phyloP scores from a whole-genome alignment of 768 basidiomycete species.

The Podaxis sp. region DNA sequence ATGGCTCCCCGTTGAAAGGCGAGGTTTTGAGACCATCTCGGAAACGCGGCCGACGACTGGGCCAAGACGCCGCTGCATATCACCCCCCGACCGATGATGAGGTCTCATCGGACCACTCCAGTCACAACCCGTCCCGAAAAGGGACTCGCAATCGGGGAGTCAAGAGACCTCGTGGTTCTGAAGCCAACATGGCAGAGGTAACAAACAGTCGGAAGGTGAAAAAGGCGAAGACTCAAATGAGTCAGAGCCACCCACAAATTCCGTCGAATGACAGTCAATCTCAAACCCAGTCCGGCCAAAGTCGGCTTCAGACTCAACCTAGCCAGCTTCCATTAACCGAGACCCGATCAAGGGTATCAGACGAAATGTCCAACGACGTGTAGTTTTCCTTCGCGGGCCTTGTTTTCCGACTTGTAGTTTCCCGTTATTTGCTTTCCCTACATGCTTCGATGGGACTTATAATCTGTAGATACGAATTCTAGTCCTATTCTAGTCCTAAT shows the following conservation, averaged over 20 bases:
- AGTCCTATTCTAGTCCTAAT: not conserved
- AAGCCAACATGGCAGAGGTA: conserved; percentile 24
- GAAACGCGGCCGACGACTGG: conserved; percentile 4
- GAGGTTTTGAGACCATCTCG: conserved; percentile 1
- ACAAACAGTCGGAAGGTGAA: conserved; percentile 33
- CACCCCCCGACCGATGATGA: conserved; percentile 32
- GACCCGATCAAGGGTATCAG: conserved; percentile 16
- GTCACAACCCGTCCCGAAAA: conserved; percentile 21
- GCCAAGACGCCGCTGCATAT: conserved; percentile 25
- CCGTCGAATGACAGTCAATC: not conserved
- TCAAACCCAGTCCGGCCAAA: not conserved
- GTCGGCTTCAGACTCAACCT: not conserved
- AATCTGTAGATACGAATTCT: not conserved
- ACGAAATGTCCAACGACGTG: not conserved
- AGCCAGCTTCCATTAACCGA: conserved; percentile 6
- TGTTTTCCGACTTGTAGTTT: not conserved
- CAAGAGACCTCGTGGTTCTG: conserved; percentile 36
- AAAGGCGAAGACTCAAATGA: conserved; percentile 30
- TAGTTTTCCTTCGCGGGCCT: not conserved
- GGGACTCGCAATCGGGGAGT: conserved; percentile 29
- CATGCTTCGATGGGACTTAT: not conserved
- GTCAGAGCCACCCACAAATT: conserved; percentile 6
- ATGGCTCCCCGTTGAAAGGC: not conserved
- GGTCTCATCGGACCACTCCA: conserved; percentile 28
- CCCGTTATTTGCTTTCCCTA: not conserved